Conservation (phyloP, 805 yeast species). For the Kluyveromyces lactis region DNA sequence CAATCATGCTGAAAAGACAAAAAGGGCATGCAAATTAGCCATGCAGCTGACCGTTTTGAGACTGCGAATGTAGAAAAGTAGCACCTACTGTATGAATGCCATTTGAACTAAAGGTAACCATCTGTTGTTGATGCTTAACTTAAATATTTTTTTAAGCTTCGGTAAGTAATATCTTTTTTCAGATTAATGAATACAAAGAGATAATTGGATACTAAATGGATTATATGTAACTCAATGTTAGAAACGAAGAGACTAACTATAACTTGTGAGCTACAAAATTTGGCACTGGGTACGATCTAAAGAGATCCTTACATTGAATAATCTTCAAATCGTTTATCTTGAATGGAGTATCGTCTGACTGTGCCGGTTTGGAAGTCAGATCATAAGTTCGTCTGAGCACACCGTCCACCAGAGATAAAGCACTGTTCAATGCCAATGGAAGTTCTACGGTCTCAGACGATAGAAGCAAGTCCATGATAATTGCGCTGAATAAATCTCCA, state of each 20-base stretch:
- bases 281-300: slow-evolving; percentile 8
- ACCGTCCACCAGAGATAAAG: slow-evolving; percentile 33
- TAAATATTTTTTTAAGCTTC: no score
- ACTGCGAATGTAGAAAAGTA: no score
- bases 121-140: no score
- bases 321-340: slow-evolving; percentile 37
- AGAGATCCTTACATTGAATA: slow-evolving; percentile 34
- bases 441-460: slow-evolving; percentile 8
- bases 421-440: slow-evolving; percentile 32
- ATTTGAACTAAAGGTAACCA: no score
- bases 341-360: slow-evolving; percentile 1
- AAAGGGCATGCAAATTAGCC: no score
- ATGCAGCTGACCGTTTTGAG: no score
- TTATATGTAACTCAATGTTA: no score
- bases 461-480: slow-evolving; percentile 44
- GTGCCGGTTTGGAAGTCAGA: slow-evolving; percentile 11
- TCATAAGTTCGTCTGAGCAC: slow-evolving; percentile 36
- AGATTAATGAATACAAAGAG: no score
- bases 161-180: no score
- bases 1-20: no score
- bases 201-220: no score
- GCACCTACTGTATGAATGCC: no score
- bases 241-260: neutral
- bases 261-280: slow-evolving; percentile 5
- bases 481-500: slow-evolving; percentile 64